A percentile compares a stretch with the other conserved stretches of the same genome.
These are phyloP conservation scores for Rhizopogon vinicolor DNA, from an alignment of 768 basidiomycete species.

Conservation along the genomic window DNA sequence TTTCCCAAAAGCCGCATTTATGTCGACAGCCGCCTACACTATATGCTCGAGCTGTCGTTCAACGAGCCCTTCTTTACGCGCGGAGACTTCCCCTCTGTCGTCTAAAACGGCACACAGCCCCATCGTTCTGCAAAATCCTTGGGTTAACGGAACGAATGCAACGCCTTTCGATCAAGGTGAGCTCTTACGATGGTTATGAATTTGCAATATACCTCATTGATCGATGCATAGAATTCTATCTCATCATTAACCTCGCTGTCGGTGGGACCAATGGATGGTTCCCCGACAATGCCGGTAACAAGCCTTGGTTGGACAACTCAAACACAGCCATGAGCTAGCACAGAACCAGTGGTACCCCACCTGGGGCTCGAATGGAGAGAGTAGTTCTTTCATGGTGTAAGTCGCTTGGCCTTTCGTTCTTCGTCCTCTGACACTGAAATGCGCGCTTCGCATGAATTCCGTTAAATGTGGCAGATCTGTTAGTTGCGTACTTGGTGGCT, in stretches of 20 bases:
- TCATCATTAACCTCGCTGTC: slow-evolving; percentile 78
- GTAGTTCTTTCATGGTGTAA: slow-evolving; percentile 68
- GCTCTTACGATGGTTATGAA: slow-evolving; percentile 17
- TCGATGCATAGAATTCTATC: slow-evolving; percentile 62
- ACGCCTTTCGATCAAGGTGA: slow-evolving; percentile 83
- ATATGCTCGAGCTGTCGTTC: slow-evolving; percentile 66
- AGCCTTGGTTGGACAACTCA: slow-evolving; percentile 80
- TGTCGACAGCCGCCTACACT: slow-evolving; percentile 75
- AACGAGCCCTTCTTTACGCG: slow-evolving; percentile 74
- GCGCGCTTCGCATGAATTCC: slow-evolving; percentile 41
- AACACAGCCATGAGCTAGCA: slow-evolving; percentile 51
- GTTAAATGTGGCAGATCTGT: slow-evolving; percentile 79
- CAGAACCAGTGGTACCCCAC: slow-evolving; percentile 65
- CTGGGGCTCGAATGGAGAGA: slow-evolving; percentile 62
- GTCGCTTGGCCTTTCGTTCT: slow-evolving; percentile 14
- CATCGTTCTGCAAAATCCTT: slow-evolving; percentile 69
- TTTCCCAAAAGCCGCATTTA: slow-evolving; percentile 55
- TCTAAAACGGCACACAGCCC: slow-evolving; percentile 57
- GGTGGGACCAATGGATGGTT: slow-evolving; percentile 94
- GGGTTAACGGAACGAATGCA: slow-evolving; percentile 66
- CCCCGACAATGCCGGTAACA: slow-evolving; percentile 72
- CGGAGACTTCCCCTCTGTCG: slow-evolving; percentile 63
- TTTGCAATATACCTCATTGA: neutral
- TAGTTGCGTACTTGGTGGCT: slow-evolving; percentile 21
- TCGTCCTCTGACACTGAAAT: neutral